A percentile compares a stretch with the other conserved stretches of the same genome.
Evolutionary conservation across 129 eudicot genomes (phyloP).

Genomic region (Saussurea involucrata): DNA sequence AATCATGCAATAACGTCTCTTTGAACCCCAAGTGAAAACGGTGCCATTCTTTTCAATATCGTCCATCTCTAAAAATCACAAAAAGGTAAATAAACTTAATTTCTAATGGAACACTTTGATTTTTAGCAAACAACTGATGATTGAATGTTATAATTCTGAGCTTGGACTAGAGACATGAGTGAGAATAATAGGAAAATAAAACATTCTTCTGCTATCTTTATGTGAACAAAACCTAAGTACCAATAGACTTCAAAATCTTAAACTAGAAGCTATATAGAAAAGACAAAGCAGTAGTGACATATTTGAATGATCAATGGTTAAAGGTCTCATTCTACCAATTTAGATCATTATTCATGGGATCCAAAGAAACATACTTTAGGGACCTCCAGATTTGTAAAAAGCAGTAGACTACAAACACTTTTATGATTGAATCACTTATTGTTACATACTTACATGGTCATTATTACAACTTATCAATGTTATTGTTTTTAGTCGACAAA

Average conservation of each 20-base stretch:
- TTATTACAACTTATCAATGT: not conserved
- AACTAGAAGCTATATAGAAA: not conserved
- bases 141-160: constrained; percentile 3
- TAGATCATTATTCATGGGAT: not conserved
- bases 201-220: not conserved
- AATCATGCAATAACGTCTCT: no score
- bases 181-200: not conserved
- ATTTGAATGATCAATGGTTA: constrained; percentile 4
- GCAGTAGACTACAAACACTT: no score
- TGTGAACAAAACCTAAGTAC: not conserved
- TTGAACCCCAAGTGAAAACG: no score
- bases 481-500: not conserved
- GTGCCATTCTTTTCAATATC: no score
- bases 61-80: no score
- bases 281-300: not conserved
- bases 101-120: no score
- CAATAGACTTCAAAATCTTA: not conserved
- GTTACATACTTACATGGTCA: not conserved
- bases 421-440: not conserved
- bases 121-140: constrained; percentile 12
- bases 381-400: not conserved
- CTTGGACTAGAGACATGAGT: constrained; percentile 10
- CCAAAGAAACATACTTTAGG: not conserved
- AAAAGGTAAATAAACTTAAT: no score
- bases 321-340: constrained; percentile 1